Evolutionary conservation across 2,329 filamentous ascomycete genomes (phyloP), one percentile per base, ranked within the genome.

Genomic region (Lasiodiplodia hormozganensis): DNA sequence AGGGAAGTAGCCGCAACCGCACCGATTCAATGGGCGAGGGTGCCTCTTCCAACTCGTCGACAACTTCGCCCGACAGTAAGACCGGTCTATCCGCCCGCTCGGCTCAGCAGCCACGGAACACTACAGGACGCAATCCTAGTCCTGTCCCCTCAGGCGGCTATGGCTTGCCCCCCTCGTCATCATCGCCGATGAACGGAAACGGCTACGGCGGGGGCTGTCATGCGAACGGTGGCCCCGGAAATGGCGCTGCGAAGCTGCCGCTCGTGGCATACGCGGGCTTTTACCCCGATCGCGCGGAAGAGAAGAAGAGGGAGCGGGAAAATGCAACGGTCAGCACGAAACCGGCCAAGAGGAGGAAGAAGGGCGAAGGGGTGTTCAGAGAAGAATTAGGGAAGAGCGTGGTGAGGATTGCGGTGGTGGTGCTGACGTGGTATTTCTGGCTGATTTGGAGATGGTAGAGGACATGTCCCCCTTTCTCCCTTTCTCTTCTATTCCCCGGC

Each of bases 341-440:
- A 49, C 72, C 76, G 73, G 18, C 12, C 28, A 25, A 31, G 8
- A 73, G 74, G 72, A 77, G 70, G 68, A 76, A 80, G 62, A 82
- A 78, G 25, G 76, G 70, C 0, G 67, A 86, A 2, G 76, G 77
- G 1, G 76, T 87, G 4, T 85, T 91, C 6, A 76, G 82, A 38
- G 82, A 83, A 31, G 91, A 95, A 77, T 79, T 93, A 47, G 85
- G 84, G 79, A 85, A 83, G 10, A 89, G 87, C 54, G 73, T 89
- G 21, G 88, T 87, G 81, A 83, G 86, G 58, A 89, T 94, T 3
- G 84, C 83, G 6, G 88, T 86, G 84, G 86, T 92, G 77, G 88
- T 87, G 23, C 77, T 89, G 54, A 71, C 82, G 16, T 89, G 89
- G 77, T 96, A 92, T 84, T 83, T 83, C 36, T 92, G 89, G 80